These are phyloP conservation scores for Malus asiatica DNA, from an alignment of 306 rosid species.

Conservation along the genomic window DNA sequence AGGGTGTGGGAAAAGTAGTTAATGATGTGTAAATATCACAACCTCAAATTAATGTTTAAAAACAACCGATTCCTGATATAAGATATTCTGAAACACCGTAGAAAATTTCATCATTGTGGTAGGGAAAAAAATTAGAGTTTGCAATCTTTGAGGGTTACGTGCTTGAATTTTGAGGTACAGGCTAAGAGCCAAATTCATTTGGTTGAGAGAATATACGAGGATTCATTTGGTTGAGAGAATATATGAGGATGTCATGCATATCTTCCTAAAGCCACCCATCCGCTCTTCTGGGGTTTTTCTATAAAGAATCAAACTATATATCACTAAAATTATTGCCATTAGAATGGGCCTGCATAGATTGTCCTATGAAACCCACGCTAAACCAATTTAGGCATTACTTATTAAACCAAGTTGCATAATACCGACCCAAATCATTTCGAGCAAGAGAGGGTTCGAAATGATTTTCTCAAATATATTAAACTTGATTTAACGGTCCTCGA, in stretches of 20 bases:
- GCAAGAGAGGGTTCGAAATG: too few species aligned
- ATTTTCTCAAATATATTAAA: too few species aligned
- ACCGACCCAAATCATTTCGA: too few species aligned
- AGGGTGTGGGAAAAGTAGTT: too few species aligned
- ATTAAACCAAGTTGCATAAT: background rate
- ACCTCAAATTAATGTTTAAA: too few species aligned
- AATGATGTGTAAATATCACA: too few species aligned
- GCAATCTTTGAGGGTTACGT: background rate
- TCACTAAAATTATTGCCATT: background rate
- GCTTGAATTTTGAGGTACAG: background rate
- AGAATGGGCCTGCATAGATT: background rate
- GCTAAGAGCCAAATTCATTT: background rate
- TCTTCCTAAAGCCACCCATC: background rate
- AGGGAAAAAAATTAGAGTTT: background rate
- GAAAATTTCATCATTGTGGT: too few species aligned
- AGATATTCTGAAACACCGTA: too few species aligned
- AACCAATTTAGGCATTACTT: background rate
- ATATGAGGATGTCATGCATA: background rate
- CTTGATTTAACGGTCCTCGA: too few species aligned
- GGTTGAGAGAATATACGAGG: background rate
- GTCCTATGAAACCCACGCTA: background rate
- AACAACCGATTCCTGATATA: too few species aligned
- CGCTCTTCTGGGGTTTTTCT: too few species aligned
- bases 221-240: background rate
- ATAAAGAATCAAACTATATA: background rate